Conservation (phyloP, 2,329 filamentous ascomycete genomes). For the Penicillium sp. region DNA sequence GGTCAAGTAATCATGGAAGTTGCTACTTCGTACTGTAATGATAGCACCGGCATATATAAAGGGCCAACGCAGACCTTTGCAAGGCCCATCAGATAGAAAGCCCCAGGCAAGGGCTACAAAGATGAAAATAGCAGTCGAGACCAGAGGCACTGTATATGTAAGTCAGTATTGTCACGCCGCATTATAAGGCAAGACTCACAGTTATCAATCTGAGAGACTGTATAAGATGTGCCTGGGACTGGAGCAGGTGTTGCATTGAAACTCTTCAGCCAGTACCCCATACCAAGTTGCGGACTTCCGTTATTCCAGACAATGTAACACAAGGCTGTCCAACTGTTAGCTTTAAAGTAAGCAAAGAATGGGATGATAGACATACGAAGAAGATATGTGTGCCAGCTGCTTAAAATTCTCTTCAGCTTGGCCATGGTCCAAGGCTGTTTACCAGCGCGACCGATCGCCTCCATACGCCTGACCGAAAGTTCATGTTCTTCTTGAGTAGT, state of each 20-base stretch:
- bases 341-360: not conserved
- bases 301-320: slow-evolving; percentile 45
- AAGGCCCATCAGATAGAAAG: slow-evolving; percentile 40
- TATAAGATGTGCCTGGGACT: slow-evolving; percentile 36
- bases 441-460: slow-evolving; percentile 38
- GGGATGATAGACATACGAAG: not conserved
- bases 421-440: slow-evolving; percentile 38
- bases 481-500: slow-evolving; percentile 24
- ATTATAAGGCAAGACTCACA: slow-evolving; percentile 20
- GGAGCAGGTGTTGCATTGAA: slow-evolving; percentile 39
- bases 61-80: slow-evolving; percentile 37
- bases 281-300: slow-evolving; percentile 33
- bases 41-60: slow-evolving; percentile 42
- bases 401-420: slow-evolving; percentile 35
- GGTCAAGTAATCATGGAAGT: not conserved
- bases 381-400: slow-evolving; percentile 37
- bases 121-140: slow-evolving; percentile 38
- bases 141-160: slow-evolving; percentile 23
- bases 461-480: slow-evolving; percentile 31
- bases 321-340: slow-evolving; percentile 21
- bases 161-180: not conserved
- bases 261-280: slow-evolving; percentile 47
- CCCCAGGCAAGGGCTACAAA: slow-evolving; percentile 38
- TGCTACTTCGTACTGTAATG: slow-evolving; percentile 28
- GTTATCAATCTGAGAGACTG: slow-evolving; percentile 38